Percentiles rank a stretch among this genome's conserved stretches.
phyloP scores from a whole-genome alignment of 768 basidiomycete genomes.

The Suillus placidus region DNA sequence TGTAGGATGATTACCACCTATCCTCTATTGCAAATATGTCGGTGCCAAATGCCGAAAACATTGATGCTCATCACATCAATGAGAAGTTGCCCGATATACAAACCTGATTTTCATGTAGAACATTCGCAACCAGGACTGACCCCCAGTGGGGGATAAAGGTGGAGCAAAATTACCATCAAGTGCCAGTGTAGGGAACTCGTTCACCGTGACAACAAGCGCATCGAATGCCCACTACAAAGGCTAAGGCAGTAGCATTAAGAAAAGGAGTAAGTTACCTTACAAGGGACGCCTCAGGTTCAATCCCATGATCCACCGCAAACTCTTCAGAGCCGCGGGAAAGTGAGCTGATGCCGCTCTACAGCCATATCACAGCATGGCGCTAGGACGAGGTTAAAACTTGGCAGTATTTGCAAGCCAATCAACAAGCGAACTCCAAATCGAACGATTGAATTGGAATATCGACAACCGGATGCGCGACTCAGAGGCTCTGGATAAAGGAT shows the following conservation, averaged over 20 bases:
- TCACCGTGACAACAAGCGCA: conserved; percentile 41
- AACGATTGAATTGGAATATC: not conserved
- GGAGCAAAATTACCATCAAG: conserved; percentile 34
- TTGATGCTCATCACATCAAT: not conserved
- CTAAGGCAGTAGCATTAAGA: conserved; percentile 10
- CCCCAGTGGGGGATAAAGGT: conserved; percentile 26
- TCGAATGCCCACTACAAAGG: conserved; percentile 22
- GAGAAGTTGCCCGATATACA: not conserved
- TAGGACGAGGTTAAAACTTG: not conserved
- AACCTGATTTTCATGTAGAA: not conserved
- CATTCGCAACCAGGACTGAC: not conserved
- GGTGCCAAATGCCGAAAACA: not conserved
- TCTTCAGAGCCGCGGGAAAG: not conserved
- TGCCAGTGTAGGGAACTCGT: conserved; percentile 44
- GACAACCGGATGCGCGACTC: not conserved
- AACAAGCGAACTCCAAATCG: not conserved
- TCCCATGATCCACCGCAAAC: not conserved
- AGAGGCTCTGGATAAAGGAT: not conserved
- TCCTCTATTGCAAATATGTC: not conserved
- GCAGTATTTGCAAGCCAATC: not conserved
- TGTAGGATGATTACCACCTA: not conserved
- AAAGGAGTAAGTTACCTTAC: not conserved
- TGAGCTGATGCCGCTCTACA: not conserved
- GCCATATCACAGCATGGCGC: not conserved
- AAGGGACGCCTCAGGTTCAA: not conserved